Evolutionary conservation across 73 alveolate species (phyloP).

Genomic region (Paramecium sonneborni): DNA sequence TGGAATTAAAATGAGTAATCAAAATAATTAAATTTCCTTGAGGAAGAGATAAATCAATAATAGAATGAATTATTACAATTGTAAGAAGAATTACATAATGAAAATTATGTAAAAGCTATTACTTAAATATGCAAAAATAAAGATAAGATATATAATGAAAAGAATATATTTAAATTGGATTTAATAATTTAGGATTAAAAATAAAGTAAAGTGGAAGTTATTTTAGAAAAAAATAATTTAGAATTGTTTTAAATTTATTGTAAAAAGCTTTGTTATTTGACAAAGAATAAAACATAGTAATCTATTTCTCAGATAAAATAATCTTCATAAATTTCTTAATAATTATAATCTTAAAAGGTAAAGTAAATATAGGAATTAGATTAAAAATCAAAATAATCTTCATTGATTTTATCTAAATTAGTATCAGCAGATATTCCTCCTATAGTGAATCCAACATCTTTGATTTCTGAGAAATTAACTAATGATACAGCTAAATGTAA

Average conservation of each 20-base stretch:
- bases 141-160: background rate
- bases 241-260: background rate
- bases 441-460: background rate
- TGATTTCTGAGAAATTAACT: slow-evolving; percentile 6
- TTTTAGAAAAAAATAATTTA: background rate
- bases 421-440: background rate
- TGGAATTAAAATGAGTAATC: background rate
- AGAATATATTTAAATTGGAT: background rate
- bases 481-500: background rate
- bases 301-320: background rate
- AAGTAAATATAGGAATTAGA: background rate
- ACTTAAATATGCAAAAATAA: background rate
- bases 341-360: background rate
- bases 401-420: background rate
- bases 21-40: background rate
- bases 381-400: background rate
- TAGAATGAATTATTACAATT: background rate
- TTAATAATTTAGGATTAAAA: background rate
- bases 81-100: slow-evolving; percentile 37
- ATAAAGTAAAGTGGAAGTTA: background rate
- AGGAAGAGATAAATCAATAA: background rate
- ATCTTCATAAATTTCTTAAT: background rate
- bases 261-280: background rate
- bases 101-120: background rate
- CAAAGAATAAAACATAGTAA: background rate